Conservation (phyloP, 2,329 filamentous ascomycete genomes). For the Colletotrichum acutatum region DNA sequence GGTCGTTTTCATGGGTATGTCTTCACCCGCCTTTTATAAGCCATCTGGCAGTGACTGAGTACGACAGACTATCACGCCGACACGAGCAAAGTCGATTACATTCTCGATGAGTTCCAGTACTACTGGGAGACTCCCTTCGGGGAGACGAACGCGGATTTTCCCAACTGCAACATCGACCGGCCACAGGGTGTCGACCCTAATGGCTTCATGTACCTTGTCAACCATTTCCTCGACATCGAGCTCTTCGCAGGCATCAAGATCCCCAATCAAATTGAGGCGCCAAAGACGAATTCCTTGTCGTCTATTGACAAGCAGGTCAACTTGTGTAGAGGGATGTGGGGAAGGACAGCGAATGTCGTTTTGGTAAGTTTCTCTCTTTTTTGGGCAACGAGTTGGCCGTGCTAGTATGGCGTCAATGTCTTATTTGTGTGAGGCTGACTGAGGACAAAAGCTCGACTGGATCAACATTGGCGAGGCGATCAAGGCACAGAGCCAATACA, state of each 20-base stretch:
- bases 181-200: conserved; percentile 56
- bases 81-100: conserved; percentile 64
- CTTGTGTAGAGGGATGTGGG: conserved; percentile 41
- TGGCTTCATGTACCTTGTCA: conserved; percentile 57
- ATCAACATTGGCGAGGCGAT: conserved; percentile 53
- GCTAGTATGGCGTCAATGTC: background rate
- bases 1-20: conserved; percentile 75
- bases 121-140: conserved; percentile 81
- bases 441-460: conserved; percentile 52
- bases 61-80: conserved; percentile 67
- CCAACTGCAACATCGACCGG: conserved; percentile 73
- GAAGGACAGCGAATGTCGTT: conserved; percentile 44
- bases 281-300: conserved; percentile 48
- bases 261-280: conserved; percentile 44
- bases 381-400: background rate
- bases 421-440: conserved; percentile 16
- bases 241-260: conserved; percentile 48
- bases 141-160: conserved; percentile 67
- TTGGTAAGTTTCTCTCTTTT: conserved; percentile 44
- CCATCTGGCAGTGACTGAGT: conserved; percentile 30
- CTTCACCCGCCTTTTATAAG: too few species aligned
- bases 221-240: conserved; percentile 51
- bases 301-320: conserved; percentile 44
- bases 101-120: conserved; percentile 72
- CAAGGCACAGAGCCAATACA: conserved; percentile 49